Percentiles rank a stretch among this genome's conserved stretches.
These are phyloP conservation scores for Powellomyces hirtus DNA, from an alignment of 192 early-diverging fungal genomes.

Conservation along the genomic window DNA sequence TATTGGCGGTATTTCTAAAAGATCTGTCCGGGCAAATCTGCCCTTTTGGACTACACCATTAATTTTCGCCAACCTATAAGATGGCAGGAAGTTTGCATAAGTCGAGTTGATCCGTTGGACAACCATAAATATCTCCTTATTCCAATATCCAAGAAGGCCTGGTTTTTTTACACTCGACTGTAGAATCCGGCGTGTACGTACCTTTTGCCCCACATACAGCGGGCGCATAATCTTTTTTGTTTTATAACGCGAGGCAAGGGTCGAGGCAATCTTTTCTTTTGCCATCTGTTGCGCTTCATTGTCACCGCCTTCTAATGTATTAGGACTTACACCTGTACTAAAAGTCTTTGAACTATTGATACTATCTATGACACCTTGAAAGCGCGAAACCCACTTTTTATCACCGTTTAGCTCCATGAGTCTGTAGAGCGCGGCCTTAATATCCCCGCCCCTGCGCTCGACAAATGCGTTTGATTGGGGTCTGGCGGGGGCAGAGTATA, in stretches of 20 bases:
- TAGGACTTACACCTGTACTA: constrained; percentile 13
- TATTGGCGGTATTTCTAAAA: too few relatives aligned
- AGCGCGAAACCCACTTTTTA: background rate
- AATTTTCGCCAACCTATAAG: background rate
- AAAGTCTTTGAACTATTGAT: background rate
- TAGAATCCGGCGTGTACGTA: background rate
- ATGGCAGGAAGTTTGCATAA: constrained; percentile 1
- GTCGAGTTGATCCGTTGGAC: background rate
- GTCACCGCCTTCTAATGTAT: background rate
- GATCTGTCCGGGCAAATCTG: too few relatives aligned
- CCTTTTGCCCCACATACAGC: constrained; percentile 16
- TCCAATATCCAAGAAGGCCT: constrained; percentile 11
- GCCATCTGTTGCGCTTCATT: background rate
- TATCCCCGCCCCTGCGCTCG: background rate
- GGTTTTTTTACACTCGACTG: background rate
- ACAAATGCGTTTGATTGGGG: constrained; percentile 1
- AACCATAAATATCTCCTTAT: background rate
- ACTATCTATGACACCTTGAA: constrained; percentile 9
- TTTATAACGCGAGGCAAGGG: background rate
- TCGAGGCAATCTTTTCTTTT: background rate
- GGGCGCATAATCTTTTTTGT: background rate
- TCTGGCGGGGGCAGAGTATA: background rate
- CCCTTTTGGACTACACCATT: background rate
- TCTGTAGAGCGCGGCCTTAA: background rate
- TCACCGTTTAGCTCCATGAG: constrained; percentile 3